Conservation (phyloP, 2,329 filamentous ascomycete genomes). For the Diaporthe citrichinensis region DNA sequence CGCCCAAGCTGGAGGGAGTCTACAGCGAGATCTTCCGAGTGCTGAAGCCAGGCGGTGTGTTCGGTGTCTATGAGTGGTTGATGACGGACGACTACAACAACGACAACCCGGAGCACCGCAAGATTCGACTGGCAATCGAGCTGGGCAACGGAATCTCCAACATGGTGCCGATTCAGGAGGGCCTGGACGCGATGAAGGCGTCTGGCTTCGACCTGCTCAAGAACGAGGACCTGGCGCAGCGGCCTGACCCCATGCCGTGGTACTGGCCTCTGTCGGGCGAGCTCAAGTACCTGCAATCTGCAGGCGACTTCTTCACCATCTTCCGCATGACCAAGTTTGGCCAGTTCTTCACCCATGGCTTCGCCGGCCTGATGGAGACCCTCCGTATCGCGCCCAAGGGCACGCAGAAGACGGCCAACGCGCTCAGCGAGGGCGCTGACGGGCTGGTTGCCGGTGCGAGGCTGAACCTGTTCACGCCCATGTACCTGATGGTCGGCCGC, state of each 20-base stretch:
- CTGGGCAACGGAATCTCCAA: slow-evolving; percentile 97
- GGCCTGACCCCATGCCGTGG: slow-evolving; percentile 85
- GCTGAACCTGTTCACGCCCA: slow-evolving; percentile 96
- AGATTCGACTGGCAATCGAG: slow-evolving; percentile 95
- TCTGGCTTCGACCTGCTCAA: slow-evolving; percentile 89
- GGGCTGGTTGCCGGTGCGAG: slow-evolving; percentile 88
- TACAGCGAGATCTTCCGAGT: slow-evolving; percentile 96
- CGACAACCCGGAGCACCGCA: slow-evolving; percentile 85
- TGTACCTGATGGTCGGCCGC: slow-evolving; percentile 96
- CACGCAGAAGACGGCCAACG: slow-evolving; percentile 95
- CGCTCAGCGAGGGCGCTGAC: slow-evolving; percentile 85
- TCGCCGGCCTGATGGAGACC: slow-evolving; percentile 83
- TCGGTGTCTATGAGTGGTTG: slow-evolving; percentile 98
- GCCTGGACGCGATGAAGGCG: slow-evolving; percentile 83
- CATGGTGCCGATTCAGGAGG: slow-evolving; percentile 92
- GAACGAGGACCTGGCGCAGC: slow-evolving; percentile 88
- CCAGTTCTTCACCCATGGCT: slow-evolving; percentile 79
- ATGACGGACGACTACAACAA: slow-evolving; percentile 98
- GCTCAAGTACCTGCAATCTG: slow-evolving; percentile 83
- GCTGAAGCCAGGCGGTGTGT: slow-evolving; percentile 94
- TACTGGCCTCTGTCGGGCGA: slow-evolving; percentile 93
- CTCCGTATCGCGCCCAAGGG: slow-evolving; percentile 83
- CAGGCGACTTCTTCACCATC: slow-evolving; percentile 86
- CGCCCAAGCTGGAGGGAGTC: slow-evolving; percentile 89
- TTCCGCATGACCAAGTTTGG: slow-evolving; percentile 91